Evolutionary conservation across 176 grass and related monocot species (phyloP).

Genomic region (Tillandsia leiboldiana): DNA sequence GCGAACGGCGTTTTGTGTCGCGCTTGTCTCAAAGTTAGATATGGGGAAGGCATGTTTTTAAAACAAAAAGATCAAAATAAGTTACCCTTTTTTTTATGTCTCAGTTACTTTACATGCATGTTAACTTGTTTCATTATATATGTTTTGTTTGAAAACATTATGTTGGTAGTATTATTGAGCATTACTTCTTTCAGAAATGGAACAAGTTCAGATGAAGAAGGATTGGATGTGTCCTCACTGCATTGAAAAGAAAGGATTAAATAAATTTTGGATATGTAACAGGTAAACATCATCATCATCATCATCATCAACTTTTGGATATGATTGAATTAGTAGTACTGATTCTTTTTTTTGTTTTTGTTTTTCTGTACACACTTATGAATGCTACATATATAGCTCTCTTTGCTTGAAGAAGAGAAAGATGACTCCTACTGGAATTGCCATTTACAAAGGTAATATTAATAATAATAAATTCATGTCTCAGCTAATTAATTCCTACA

Average conservation of each 20-base stretch:
- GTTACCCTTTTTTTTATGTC: background rate
- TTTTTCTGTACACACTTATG: constrained; percentile 2
- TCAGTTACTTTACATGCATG: no score
- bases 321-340: background rate
- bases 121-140: no score
- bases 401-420: constrained; percentile 84
- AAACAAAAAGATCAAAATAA: background rate
- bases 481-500: background rate
- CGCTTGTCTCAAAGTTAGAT: constrained; percentile 83
- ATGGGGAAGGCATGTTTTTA: constrained; percentile 67
- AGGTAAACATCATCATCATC: constrained; percentile 30
- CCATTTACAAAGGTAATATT: constrained; percentile 62
- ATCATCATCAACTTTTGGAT: background rate
- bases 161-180: background rate
- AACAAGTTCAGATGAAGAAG: constrained; percentile 59
- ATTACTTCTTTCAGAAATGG: constrained; percentile 41
- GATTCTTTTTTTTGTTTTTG: background rate
- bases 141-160: background rate
- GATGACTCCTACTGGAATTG: constrained; percentile 63
- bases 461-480: background rate
- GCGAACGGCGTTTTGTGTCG: constrained; percentile 67
- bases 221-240: constrained; percentile 94
- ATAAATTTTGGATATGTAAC: constrained; percentile 89
- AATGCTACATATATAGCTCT: constrained; percentile 27
- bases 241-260: constrained; percentile 69